A percentile compares a stretch with the other conserved stretches of the same genome.
Conservation (phyloP, 2,329 filamentous ascomycete species). For the Pseudopyricularia cyperi region DNA sequence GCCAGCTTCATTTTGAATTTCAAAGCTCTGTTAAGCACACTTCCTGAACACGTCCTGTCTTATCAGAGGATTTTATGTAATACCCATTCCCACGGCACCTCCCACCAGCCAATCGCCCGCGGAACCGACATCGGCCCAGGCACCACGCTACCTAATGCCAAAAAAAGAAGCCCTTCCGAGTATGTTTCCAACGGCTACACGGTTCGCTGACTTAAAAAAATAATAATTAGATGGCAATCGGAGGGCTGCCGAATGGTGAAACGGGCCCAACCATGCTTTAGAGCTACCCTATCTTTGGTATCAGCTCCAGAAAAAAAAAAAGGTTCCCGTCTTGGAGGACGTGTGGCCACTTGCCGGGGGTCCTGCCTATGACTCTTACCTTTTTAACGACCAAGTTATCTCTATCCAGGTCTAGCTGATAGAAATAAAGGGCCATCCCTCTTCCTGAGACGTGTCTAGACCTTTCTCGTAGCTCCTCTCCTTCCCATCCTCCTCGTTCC, state of each 20-base stretch:
- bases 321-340: background rate
- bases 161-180: background rate
- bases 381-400: background rate
- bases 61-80: slow-evolving; percentile 1
- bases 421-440: background rate
- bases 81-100: too few relatives aligned
- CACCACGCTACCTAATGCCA: background rate
- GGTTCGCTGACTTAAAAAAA: background rate
- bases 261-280: background rate
- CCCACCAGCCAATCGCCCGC: background rate
- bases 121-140: slow-evolving; percentile 3
- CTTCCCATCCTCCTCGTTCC: background rate
- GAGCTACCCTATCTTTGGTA: background rate
- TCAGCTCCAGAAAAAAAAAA: background rate
- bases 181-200: background rate
- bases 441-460: background rate
- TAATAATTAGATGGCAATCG: background rate
- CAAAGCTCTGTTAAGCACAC: background rate
- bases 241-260: background rate
- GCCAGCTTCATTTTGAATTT: too few relatives aligned
- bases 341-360: background rate
- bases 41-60: background rate
- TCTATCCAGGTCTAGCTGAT: background rate
- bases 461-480: background rate
- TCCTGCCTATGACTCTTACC: background rate